Evolutionary conservation across 2,329 filamentous ascomycete species (phyloP).

Genomic region (Podosphaera aphanis): DNA sequence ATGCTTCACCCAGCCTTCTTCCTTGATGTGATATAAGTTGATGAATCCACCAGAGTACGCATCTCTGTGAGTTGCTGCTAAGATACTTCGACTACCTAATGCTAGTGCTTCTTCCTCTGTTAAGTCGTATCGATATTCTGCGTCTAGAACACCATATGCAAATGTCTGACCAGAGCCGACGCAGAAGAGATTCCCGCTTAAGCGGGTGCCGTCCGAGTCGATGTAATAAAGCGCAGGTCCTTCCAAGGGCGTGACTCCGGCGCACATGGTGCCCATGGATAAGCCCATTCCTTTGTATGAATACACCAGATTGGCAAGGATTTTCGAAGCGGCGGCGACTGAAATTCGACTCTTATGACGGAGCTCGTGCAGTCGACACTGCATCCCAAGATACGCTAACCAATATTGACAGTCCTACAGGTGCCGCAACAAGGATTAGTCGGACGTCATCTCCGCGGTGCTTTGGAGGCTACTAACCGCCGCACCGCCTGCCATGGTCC

Average conservation of each 20-base stretch:
- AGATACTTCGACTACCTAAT: slow-evolving; percentile 73
- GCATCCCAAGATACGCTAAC: slow-evolving; percentile 96
- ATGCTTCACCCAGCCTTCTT: slow-evolving; percentile 96
- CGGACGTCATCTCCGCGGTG: background rate
- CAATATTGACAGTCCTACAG: slow-evolving; percentile 89
- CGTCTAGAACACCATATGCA: slow-evolving; percentile 91
- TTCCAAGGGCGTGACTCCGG: slow-evolving; percentile 84
- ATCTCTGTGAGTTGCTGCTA: slow-evolving; percentile 89
- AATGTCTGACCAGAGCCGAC: slow-evolving; percentile 97
- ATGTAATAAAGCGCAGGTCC: slow-evolving; percentile 97
- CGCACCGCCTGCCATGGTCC: slow-evolving; percentile 95
- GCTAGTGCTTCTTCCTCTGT: slow-evolving; percentile 71
- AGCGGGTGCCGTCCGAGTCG: slow-evolving; percentile 82
- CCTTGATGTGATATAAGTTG: slow-evolving; percentile 98
- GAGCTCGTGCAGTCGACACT: slow-evolving; percentile 96
- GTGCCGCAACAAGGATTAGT: slow-evolving; percentile 2
- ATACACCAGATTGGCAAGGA: slow-evolving; percentile 95
- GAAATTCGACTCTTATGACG: slow-evolving; percentile 97
- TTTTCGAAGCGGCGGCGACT: slow-evolving; percentile 91
- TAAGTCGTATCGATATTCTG: slow-evolving; percentile 81
- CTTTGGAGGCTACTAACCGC: slow-evolving; percentile 31
- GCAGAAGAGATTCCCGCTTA: slow-evolving; percentile 90
- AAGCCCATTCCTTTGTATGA: slow-evolving; percentile 97
- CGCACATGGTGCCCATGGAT: slow-evolving; percentile 99
- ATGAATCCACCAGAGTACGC: slow-evolving; percentile 98